Conservation (phyloP, 352 stramenopile genomes). For the Globisporangium cylindrosporum region DNA sequence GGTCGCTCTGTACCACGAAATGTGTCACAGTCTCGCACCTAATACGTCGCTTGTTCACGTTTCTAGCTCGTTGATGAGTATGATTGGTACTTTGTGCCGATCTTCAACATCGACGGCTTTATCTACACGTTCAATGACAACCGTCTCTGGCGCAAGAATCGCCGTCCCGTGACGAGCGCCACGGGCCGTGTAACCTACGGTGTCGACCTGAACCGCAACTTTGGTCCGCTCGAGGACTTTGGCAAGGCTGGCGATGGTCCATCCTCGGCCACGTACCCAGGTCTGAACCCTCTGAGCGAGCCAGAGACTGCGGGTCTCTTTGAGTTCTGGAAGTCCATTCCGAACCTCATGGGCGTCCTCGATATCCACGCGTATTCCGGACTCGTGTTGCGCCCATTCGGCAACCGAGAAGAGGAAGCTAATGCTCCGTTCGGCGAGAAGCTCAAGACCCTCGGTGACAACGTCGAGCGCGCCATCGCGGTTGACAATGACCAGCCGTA, state of each 20-base stretch:
- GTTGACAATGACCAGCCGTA: conserved; percentile 17
- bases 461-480: conserved; percentile 18
- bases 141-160: conserved; percentile 35
- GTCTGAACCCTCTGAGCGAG: conserved; percentile 23
- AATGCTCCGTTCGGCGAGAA: conserved; percentile 16
- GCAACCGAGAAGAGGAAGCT: conserved; percentile 11
- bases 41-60: neutral
- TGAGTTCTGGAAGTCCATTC: conserved; percentile 19
- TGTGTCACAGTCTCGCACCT: too few species aligned
- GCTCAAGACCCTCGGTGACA: conserved; percentile 17
- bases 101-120: conserved; percentile 36
- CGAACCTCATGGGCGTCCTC: conserved; percentile 17
- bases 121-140: conserved; percentile 23
- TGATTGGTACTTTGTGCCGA: conserved; percentile 30
- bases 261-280: conserved; percentile 22
- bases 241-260: conserved; percentile 13
- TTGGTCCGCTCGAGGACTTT: conserved; percentile 18
- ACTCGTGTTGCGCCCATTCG: conserved; percentile 23
- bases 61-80: conserved; percentile 14
- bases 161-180: conserved; percentile 12
- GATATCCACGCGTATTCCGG: conserved; percentile 29
- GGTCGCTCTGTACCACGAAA: too few species aligned
- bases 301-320: conserved; percentile 23
- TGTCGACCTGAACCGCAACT: conserved; percentile 37
- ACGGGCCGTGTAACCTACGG: conserved; percentile 14